phyloP scores from a whole-genome alignment of 495 filamentous ascomycete genomes.

The Penicillium samsonianum region DNA sequence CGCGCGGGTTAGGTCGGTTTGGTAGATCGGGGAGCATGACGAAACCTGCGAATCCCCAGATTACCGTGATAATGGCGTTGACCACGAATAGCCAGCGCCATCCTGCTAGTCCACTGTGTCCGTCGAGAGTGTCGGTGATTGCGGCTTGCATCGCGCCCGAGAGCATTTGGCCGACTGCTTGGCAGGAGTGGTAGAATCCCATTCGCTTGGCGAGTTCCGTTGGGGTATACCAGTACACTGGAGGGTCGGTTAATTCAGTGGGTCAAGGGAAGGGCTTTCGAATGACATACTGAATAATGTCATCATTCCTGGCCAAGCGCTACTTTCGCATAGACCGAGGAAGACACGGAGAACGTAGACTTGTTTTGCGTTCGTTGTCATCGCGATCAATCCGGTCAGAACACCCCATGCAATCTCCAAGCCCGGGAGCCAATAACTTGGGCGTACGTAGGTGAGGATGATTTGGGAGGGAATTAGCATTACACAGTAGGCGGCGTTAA shows the following conservation, averaged over 20 bases:
- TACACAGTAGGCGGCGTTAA: slow-evolving; percentile 61
- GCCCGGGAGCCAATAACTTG: slow-evolving; percentile 57
- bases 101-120: slow-evolving; percentile 56
- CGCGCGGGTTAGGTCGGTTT: slow-evolving; percentile 33
- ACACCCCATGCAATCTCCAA: slow-evolving; percentile 53
- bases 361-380: slow-evolving; percentile 30
- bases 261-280: too few species aligned
- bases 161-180: slow-evolving; percentile 39
- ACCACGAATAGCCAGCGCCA: slow-evolving; percentile 72
- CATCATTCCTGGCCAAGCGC: slow-evolving; percentile 39
- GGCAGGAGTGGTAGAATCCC: slow-evolving; percentile 42
- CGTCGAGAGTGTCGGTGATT: slow-evolving; percentile 50
- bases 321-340: slow-evolving; percentile 37
- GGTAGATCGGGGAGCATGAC: slow-evolving; percentile 58
- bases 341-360: slow-evolving; percentile 33
- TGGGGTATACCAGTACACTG: slow-evolving; percentile 40
- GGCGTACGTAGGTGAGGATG: slow-evolving; percentile 54
- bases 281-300: slow-evolving; percentile 30
- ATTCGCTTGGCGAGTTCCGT: slow-evolving; percentile 51
- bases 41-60: slow-evolving; percentile 60
- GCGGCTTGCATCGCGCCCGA: slow-evolving; percentile 37
- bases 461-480: slow-evolving; percentile 60
- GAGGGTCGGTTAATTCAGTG: slow-evolving; percentile 1
- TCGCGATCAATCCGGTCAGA: slow-evolving; percentile 32
- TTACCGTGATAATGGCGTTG: slow-evolving; percentile 48